Conservation (phyloP, 768 basidiomycete genomes). For the Termitomyces titanicus region DNA sequence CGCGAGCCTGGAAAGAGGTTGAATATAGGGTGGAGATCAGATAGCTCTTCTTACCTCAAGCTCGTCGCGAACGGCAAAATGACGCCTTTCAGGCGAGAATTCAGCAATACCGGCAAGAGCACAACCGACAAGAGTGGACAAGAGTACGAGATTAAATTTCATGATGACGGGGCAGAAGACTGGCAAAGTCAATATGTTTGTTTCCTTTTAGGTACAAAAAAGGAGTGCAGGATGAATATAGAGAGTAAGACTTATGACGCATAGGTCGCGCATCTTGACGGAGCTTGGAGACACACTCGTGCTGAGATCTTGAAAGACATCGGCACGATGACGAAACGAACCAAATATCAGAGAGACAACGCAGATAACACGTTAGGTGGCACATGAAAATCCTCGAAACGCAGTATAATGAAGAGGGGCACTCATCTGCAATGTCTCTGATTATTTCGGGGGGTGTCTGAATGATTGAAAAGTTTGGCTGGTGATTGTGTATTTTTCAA, state of each 20-base stretch:
- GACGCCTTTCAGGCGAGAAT: not conserved
- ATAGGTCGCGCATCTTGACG: not conserved
- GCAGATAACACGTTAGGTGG: not conserved
- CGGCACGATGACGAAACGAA: no score
- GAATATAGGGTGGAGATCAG: not conserved
- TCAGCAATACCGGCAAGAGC: slow-evolving; percentile 4
- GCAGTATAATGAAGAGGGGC: not conserved
- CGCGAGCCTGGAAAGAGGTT: not conserved
- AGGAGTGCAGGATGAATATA: slow-evolving; percentile 5
- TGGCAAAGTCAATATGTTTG: not conserved
- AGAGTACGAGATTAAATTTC: slow-evolving; percentile 6
- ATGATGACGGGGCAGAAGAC: not conserved
- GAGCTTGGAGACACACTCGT: not conserved
- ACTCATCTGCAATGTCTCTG: not conserved
- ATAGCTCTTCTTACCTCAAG: not conserved
- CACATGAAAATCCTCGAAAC: not conserved
- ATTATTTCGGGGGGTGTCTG: not conserved
- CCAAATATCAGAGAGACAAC: no score
- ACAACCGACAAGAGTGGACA: slow-evolving; percentile 7
- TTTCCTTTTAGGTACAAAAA: slow-evolving; percentile 8
- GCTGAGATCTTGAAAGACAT: not conserved
- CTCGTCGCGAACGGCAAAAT: not conserved
- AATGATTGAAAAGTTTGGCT: not conserved
- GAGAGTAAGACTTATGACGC: slow-evolving; percentile 10
- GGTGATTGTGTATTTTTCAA: not conserved